Evolutionary conservation across 2,329 filamentous ascomycete genomes (phyloP), one percentile per base, ranked within the genome.

Genomic region (Colletotrichum lini): DNA sequence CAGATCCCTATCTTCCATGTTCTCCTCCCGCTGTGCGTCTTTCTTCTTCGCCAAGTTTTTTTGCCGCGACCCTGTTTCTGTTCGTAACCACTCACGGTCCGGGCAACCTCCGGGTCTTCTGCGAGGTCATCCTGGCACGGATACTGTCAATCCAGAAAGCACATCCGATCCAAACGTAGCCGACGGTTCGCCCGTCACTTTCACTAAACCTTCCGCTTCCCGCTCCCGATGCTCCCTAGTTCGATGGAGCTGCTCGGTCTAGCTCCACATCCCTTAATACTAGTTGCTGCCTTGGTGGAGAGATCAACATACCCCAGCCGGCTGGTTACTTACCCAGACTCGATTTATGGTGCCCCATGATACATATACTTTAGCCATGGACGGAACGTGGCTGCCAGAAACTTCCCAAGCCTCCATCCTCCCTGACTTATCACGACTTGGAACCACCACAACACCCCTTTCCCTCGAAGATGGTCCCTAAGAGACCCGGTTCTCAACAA

Each of bases 371-470:
- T 73, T 64, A 42, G 40, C 42, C 26, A 63, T 60, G 57, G 47
- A 57, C 58, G 47, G 21, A 52, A 60, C 60, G 70, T 73, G 70
- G 65, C 70, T 73, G 50, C 54, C 53, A 58, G 40, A 57, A 72
- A 47, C 53, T 61, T 66, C 49, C 35, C 72, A 56, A 47, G 30
- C 30, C 53, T 42, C 9, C 45, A 44, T 23, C 15, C 61, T 57
- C 47, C 21, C 38, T 50, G 18, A n/a, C 12, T 53, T 26, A 49
- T 66, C 56, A 67, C 49, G 18, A 50, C 44, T 21, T 38, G 18
- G 26, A 47, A 56, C 67, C 54, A 40, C 54, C 30, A 21, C 45
- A 12, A 40, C 18, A 42, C 21, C 15, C 6, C 23, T 44, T 18
- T 42, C 23, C n/a, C 49, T 53, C 16, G 57, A 68, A 42, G 30